Conservation (phyloP, 1,139 yeast species). For the Meyerozyma elateridarum region DNA sequence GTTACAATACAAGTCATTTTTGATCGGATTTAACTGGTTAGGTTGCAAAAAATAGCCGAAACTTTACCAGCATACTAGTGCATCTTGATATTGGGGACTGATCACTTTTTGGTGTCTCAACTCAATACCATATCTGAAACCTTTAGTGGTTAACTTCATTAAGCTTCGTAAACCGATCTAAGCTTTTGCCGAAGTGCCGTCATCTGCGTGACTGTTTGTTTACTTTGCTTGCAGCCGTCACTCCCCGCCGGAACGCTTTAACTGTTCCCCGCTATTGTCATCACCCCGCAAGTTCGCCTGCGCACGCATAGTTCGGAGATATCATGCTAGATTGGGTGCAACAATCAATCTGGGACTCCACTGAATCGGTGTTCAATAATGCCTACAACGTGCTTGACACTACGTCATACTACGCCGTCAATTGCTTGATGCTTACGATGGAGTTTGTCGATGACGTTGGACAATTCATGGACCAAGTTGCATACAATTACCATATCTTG, state of each 20-base stretch:
- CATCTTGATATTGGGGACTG: no score
- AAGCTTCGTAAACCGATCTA: no score
- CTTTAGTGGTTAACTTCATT: no score
- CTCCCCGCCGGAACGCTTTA: no score
- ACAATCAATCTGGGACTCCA: neutral
- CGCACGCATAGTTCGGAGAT: no score
- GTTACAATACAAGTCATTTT: no score
- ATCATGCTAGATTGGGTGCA: slow-evolving; percentile 1
- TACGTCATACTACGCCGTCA: slow-evolving; percentile 24
- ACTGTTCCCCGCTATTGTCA: slow-evolving; percentile 2
- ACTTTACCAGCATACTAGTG: no score
- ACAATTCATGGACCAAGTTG: slow-evolving; percentile 19
- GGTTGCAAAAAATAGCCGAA: no score
- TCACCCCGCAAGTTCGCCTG: neutral
- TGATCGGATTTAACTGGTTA: no score
- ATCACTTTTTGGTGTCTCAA: no score
- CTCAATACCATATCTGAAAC: no score
- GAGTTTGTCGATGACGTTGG: slow-evolving; percentile 21
- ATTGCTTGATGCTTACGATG: slow-evolving; percentile 22
- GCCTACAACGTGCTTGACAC: slow-evolving; percentile 21
- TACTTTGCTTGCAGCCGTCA: neutral
- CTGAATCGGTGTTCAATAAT: slow-evolving; percentile 10
- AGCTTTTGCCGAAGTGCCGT: no score
- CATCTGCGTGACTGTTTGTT: neutral
- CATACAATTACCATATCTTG: slow-evolving; percentile 21